Conservation (phyloP, 1,284 basidiomycete species). For the Takashimella tepidaria region DNA sequence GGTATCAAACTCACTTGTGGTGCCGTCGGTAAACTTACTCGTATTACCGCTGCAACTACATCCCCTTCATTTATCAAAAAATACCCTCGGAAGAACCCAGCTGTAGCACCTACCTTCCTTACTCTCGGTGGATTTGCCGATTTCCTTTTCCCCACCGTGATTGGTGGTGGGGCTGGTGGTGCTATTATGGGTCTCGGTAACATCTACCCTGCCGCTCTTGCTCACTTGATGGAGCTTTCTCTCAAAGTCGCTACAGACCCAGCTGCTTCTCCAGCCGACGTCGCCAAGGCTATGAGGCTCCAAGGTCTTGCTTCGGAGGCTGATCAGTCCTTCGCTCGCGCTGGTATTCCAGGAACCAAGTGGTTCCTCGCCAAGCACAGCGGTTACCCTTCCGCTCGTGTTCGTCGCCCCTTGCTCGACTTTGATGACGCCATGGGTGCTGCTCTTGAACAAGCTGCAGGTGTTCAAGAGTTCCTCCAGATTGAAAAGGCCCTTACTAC, state of each 20-base stretch:
- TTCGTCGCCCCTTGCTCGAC: slow-evolving; percentile 67
- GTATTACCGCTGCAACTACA: slow-evolving; percentile 66
- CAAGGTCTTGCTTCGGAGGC: slow-evolving; percentile 74
- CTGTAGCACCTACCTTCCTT: slow-evolving; percentile 54
- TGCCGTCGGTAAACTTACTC: slow-evolving; percentile 81
- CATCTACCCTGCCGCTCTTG: slow-evolving; percentile 62
- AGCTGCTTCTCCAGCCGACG: slow-evolving; percentile 52
- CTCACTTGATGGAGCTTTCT: slow-evolving; percentile 60
- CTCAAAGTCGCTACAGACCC: slow-evolving; percentile 51
- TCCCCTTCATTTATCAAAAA: slow-evolving; percentile 55
- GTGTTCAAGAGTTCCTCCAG: slow-evolving; percentile 61
- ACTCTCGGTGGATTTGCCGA: slow-evolving; percentile 74
- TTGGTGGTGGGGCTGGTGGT: slow-evolving; percentile 57
- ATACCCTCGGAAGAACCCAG: slow-evolving; percentile 61
- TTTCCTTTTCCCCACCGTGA: slow-evolving; percentile 67
- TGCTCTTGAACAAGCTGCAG: slow-evolving; percentile 63
- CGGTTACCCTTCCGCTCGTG: slow-evolving; percentile 62
- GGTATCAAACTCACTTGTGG: slow-evolving; percentile 88
- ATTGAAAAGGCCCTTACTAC: slow-evolving; percentile 58
- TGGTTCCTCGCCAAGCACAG: slow-evolving; percentile 62
- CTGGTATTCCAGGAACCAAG: slow-evolving; percentile 77
- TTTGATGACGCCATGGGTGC: slow-evolving; percentile 56
- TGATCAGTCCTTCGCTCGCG: slow-evolving; percentile 72
- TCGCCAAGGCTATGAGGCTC: slow-evolving; percentile 65
- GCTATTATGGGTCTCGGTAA: slow-evolving; percentile 78